Percentiles rank a stretch among this genome's conserved stretches.
phyloP scores from a whole-genome alignment of 805 yeast genomes.

The Candida suzukii region DNA sequence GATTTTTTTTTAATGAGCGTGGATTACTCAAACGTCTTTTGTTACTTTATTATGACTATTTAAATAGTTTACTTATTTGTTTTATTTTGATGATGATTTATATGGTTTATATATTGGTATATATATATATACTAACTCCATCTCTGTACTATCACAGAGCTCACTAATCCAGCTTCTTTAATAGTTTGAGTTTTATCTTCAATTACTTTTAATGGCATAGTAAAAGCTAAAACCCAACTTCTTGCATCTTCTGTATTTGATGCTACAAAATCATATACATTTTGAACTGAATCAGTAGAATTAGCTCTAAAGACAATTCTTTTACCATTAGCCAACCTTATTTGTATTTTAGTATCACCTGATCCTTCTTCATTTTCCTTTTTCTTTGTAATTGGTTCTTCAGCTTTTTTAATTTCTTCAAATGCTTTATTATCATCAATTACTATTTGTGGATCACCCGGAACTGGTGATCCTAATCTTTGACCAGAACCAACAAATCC shows the following conservation, averaged over 20 bases:
- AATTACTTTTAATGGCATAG: conserved; percentile 77
- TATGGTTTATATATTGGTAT: not conserved
- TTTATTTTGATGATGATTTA: not conserved
- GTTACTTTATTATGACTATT: too few species aligned
- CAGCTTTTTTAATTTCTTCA: conserved; percentile 11
- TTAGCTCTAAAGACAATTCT: conserved; percentile 58
- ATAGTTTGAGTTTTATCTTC: conserved; percentile 51
- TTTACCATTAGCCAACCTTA: conserved; percentile 78
- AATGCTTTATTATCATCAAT: conserved; percentile 7
- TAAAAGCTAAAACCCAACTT: conserved; percentile 61
- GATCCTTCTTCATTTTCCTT: conserved; percentile 16
- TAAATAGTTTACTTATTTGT: too few species aligned
- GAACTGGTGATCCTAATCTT: conserved; percentile 84
- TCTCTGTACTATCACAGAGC: conserved; percentile 87
- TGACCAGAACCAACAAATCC: conserved; percentile 79
- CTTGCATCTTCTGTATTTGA: conserved; percentile 36
- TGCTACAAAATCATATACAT: conserved; percentile 63
- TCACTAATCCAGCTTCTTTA: conserved; percentile 67
- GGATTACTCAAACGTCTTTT: too few species aligned
- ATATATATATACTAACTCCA: conserved; percentile 37
- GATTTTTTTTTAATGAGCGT: too few species aligned
- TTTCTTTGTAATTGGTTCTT: conserved; percentile 7
- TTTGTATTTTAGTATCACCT: conserved; percentile 75
- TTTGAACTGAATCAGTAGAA: conserved; percentile 56
- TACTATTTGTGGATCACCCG: conserved; percentile 47